phyloP scores from a whole-genome alignment of 2,329 filamentous ascomycete species.

The Colletotrichum kahawae region DNA sequence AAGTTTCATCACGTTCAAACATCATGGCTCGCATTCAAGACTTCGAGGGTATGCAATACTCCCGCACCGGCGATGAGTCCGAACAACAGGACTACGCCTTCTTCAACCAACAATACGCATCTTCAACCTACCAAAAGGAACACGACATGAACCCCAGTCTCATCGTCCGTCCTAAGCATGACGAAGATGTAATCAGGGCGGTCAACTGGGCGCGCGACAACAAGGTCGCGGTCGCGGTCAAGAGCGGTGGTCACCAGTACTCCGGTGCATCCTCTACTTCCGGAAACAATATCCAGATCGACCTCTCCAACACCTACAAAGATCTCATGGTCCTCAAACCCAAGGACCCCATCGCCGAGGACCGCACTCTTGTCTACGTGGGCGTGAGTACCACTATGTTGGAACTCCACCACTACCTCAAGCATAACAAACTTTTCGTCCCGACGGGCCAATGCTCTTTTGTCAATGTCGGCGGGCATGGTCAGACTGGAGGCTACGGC shows the following conservation, averaged over 20 bases:
- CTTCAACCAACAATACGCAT: slow-evolving; percentile 45
- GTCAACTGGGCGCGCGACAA: slow-evolving; percentile 45
- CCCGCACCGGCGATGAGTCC: background rate
- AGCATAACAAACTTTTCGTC: slow-evolving; percentile 45
- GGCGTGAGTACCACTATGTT: slow-evolving; percentile 47
- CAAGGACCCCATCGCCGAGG: slow-evolving; percentile 35
- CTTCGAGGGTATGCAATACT: slow-evolving; percentile 14
- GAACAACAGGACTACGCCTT: slow-evolving; percentile 4
- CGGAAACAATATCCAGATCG: slow-evolving; percentile 49
- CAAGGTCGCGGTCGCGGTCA: slow-evolving; percentile 48
- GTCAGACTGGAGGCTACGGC: slow-evolving; percentile 53
- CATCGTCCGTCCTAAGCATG: slow-evolving; percentile 47
- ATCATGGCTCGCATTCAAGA: slow-evolving; percentile 4
- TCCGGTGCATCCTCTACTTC: slow-evolving; percentile 52
- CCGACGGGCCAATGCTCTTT: slow-evolving; percentile 51
- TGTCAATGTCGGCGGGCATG: slow-evolving; percentile 52
- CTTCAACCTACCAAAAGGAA: slow-evolving; percentile 43
- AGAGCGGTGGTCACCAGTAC: slow-evolving; percentile 54
- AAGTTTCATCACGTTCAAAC: background rate
- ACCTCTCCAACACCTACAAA: slow-evolving; percentile 45
- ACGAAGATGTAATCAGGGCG: slow-evolving; percentile 44
- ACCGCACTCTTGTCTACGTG: slow-evolving; percentile 38
- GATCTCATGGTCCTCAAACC: slow-evolving; percentile 31
- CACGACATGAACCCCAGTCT: slow-evolving; percentile 48
- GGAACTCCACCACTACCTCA: slow-evolving; percentile 48